Percentiles rank a stretch among this genome's conserved stretches.
Conservation (phyloP, 192 early-diverging fungal species). For the Backusella tuberculispora region DNA sequence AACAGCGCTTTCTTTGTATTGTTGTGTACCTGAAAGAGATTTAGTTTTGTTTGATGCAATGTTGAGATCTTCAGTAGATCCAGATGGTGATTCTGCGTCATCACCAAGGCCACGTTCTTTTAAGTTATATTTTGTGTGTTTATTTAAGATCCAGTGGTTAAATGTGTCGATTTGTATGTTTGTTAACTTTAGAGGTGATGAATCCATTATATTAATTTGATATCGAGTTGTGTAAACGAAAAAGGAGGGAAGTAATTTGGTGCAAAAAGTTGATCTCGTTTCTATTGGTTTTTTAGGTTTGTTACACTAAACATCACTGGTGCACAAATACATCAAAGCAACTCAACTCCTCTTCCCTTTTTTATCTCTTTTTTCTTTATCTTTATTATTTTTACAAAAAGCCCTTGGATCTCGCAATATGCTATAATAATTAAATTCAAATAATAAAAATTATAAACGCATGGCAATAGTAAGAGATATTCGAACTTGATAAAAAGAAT, state of each 20-base stretch:
- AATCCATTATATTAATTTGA: not conserved
- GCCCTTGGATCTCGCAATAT: too few species aligned
- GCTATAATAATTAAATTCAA: too few species aligned
- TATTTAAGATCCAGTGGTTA: not conserved
- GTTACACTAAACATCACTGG: constrained; percentile 10
- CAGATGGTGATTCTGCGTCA: not conserved
- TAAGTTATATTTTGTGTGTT: not conserved
- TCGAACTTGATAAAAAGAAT: too few species aligned
- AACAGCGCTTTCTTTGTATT: not conserved
- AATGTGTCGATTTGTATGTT: not conserved
- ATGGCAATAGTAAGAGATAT: too few species aligned
- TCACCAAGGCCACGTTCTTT: not conserved
- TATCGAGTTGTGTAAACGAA: not conserved
- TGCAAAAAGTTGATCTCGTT: not conserved
- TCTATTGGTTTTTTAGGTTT: not conserved
- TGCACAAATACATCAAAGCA: not conserved
- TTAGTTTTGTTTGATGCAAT: not conserved
- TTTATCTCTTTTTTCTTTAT: too few species aligned
- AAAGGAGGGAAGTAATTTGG: not conserved
- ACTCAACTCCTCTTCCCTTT: not conserved
- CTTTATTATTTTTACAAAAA: too few species aligned
- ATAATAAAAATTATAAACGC: too few species aligned
- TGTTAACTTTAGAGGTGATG: not conserved
- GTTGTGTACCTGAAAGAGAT: not conserved
- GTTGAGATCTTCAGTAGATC: not conserved